Evolutionary conservation across 257 asterid genomes (phyloP).

Genomic region (Solanum sejunctum): DNA sequence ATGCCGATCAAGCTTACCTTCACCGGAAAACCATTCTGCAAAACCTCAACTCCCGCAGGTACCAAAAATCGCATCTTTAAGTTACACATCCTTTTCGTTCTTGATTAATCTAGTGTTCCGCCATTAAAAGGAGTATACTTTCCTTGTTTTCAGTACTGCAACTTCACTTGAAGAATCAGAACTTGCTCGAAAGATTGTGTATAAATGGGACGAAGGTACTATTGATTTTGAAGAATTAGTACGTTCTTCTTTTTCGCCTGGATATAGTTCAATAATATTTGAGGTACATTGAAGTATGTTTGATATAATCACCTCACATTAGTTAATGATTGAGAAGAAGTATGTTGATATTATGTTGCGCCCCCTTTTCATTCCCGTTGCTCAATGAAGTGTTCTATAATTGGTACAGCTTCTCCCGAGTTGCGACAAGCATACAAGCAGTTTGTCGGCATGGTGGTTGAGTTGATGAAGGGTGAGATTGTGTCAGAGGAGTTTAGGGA

Average conservation of each 20-base stretch:
- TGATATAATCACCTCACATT: background rate
- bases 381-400: background rate
- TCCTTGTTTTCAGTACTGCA: slow-evolving; percentile 27
- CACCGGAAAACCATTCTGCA: slow-evolving; percentile 58
- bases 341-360: background rate
- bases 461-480: slow-evolving; percentile 70
- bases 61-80: background rate
- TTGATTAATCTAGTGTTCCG: background rate
- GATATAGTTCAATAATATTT: background rate
- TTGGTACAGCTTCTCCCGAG: slow-evolving; percentile 58
- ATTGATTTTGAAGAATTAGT: background rate
- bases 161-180: slow-evolving; percentile 51
- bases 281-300: background rate
- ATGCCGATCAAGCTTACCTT: slow-evolving; percentile 85
- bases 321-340: background rate
- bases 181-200: slow-evolving; percentile 61
- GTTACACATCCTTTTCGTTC: background rate
- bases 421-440: slow-evolving; percentile 66
- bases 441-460: slow-evolving; percentile 57
- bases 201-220: slow-evolving; percentile 79
- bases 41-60: slow-evolving; percentile 46
- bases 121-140: background rate
- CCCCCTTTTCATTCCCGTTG: background rate
- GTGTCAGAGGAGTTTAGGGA: slow-evolving; percentile 84
- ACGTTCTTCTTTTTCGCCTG: background rate